These are phyloP conservation scores for Paragyromitra xinjiangensis DNA, from an alignment of 495 filamentous ascomycete species.

Conservation along the genomic window DNA sequence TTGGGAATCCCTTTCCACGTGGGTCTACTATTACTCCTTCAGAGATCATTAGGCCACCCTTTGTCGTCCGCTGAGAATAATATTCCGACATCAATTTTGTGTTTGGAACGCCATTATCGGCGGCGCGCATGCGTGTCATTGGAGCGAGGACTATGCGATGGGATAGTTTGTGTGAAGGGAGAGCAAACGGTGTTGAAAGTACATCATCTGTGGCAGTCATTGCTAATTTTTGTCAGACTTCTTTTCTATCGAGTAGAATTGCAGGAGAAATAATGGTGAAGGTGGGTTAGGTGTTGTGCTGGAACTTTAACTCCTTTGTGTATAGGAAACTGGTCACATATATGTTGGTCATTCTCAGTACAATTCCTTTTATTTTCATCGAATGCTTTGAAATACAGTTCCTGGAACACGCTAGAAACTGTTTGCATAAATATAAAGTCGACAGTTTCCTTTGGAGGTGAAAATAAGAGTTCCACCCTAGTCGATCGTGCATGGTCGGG, in stretches of 20 bases:
- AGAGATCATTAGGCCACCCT: constrained; percentile 21
- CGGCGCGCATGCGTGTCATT: constrained; percentile 33
- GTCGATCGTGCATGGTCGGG: background rate
- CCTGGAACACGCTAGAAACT: background rate
- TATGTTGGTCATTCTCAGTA: background rate
- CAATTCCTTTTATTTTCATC: background rate
- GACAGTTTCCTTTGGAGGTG: constrained; percentile 20
- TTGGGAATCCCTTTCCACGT: constrained; percentile 22
- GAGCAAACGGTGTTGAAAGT: constrained; percentile 11
- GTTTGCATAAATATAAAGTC: background rate
- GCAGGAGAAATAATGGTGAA: constrained; percentile 4
- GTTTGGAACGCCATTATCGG: constrained; percentile 24
- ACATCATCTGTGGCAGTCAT: constrained; percentile 7
- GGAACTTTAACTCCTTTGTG: background rate
- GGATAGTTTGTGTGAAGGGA: constrained; percentile 12
- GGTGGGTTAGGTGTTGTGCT: background rate
- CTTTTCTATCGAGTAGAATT: background rate
- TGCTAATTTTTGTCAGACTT: background rate
- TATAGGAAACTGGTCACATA: background rate
- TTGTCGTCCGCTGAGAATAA: constrained; percentile 25
- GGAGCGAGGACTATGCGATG: constrained; percentile 27
- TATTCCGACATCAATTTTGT: constrained; percentile 24
- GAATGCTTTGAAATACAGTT: constrained; percentile 24
- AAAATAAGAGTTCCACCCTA: constrained; percentile 12
- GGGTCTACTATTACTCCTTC: constrained; percentile 18